A percentile compares a stretch with the other conserved stretches of the same genome.
Evolutionary conservation across 1,284 basidiomycete species (phyloP).

Genomic region (Albatrellus sp.): DNA sequence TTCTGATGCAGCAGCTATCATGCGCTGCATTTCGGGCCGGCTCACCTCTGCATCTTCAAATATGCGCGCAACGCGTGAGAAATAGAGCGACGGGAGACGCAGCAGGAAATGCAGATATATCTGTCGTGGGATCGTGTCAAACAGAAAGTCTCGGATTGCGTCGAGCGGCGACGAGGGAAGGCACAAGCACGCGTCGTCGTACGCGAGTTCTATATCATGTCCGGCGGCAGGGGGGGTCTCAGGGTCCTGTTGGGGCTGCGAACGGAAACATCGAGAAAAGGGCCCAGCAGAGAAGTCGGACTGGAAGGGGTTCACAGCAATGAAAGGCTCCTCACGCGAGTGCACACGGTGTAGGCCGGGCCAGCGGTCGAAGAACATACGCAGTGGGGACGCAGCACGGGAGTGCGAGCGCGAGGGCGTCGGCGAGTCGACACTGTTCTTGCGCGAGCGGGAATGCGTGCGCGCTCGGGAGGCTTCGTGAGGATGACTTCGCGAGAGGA

Average conservation of each 20-base stretch:
- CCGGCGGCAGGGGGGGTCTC: neutral
- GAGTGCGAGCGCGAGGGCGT: slow-evolving; percentile 23
- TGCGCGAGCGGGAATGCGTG: slow-evolving; percentile 5
- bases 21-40: slow-evolving; percentile 54
- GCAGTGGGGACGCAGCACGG: slow-evolving; percentile 31
- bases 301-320: slow-evolving; percentile 29
- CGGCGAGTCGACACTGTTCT: slow-evolving; percentile 8
- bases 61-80: slow-evolving; percentile 55
- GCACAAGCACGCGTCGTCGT: slow-evolving; percentile 6
- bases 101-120: slow-evolving; percentile 52
- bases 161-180: slow-evolving; percentile 5
- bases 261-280: slow-evolving; percentile 5
- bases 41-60: slow-evolving; percentile 68
- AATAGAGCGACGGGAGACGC: slow-evolving; percentile 62
- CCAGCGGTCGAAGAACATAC: slow-evolving; percentile 20
- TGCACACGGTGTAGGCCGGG: slow-evolving; percentile 24
- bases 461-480: slow-evolving; percentile 2
- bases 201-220: slow-evolving; percentile 2
- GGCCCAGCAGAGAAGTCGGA: slow-evolving; percentile 1
- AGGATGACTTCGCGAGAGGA: slow-evolving; percentile 2
- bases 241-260: neutral
- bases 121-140: slow-evolving; percentile 44
- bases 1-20: slow-evolving; percentile 37
- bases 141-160: slow-evolving; percentile 19
- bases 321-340: slow-evolving; percentile 34